Percentiles rank a stretch among this genome's conserved stretches.
phyloP scores from a whole-genome alignment of 208 protist species.

The Blastocrithidia nonstop region DNA sequence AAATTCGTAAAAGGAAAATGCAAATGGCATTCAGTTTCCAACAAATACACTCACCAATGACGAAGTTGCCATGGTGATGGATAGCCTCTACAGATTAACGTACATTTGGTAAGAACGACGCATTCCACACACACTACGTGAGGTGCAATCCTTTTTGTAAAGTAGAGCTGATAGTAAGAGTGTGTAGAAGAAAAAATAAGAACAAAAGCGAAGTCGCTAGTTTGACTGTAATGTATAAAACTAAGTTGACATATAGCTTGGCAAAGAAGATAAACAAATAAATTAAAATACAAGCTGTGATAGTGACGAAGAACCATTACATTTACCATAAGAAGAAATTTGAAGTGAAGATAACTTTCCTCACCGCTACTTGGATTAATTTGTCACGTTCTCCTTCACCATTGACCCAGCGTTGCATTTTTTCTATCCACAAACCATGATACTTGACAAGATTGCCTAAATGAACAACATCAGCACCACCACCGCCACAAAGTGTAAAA shows the following conservation, averaged over 20 bases:
- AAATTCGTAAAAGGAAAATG: slow-evolving; percentile 1
- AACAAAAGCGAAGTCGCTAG: no score
- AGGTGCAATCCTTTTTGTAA: slow-evolving; percentile 9
- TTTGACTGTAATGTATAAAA: no score
- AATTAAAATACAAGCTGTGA: not conserved
- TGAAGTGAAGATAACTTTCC: slow-evolving; percentile 71
- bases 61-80: slow-evolving; percentile 16
- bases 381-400: slow-evolving; percentile 40
- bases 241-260: no score
- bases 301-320: slow-evolving; percentile 3
- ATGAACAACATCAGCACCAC: slow-evolving; percentile 5
- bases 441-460: not conserved
- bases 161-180: no score
- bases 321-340: slow-evolving; percentile 47
- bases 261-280: not conserved
- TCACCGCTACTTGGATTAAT: slow-evolving; percentile 64
- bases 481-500: slow-evolving; percentile 17
- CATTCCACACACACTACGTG: slow-evolving; percentile 39
- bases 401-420: slow-evolving; percentile 21
- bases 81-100: slow-evolving; percentile 33
- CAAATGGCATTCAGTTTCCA: not conserved
- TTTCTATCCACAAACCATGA: slow-evolving; percentile 34
- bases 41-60: not conserved
- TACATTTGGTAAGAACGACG: slow-evolving; percentile 67
- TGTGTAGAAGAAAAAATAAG: not conserved